Evolutionary conservation across 192 early-diverging fungal genomes (phyloP).

Genomic region (Entomortierella lignicola): DNA sequence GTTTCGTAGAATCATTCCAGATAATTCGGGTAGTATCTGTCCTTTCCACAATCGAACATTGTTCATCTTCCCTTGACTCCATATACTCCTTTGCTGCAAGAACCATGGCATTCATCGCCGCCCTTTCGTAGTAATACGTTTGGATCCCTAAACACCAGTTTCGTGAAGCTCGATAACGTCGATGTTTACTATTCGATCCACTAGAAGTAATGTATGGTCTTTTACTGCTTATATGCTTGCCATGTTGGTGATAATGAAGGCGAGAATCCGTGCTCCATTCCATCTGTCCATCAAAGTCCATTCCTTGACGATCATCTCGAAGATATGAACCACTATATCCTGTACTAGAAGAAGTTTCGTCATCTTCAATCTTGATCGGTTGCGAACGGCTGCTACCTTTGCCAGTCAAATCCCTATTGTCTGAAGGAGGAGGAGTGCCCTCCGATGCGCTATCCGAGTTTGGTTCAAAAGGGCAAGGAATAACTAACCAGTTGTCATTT

Average conservation of each 20-base stretch:
- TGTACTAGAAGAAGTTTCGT: too few relatives aligned
- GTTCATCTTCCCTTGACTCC: conserved; percentile 1
- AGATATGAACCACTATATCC: too few relatives aligned
- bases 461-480: conserved; percentile 27
- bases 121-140: conserved; percentile 2
- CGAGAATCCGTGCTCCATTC: background rate
- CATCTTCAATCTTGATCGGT: too few relatives aligned
- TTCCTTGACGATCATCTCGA: too few relatives aligned
- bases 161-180: background rate
- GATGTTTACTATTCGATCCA: background rate
- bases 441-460: conserved; percentile 5
- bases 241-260: too few relatives aligned
- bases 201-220: background rate
- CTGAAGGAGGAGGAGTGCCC: background rate
- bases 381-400: too few relatives aligned
- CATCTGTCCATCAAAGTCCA: background rate
- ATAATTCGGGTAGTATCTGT: background rate
- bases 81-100: conserved; percentile 12
- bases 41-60: background rate
- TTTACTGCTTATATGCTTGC: too few relatives aligned
- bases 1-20: conserved; percentile 22
- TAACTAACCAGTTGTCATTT: too few relatives aligned
- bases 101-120: conserved; percentile 24
- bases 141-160: conserved; percentile 26
- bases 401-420: background rate